These are phyloP conservation scores for Suillus variegatus DNA, from an alignment of 768 basidiomycete species.

Conservation along the genomic window DNA sequence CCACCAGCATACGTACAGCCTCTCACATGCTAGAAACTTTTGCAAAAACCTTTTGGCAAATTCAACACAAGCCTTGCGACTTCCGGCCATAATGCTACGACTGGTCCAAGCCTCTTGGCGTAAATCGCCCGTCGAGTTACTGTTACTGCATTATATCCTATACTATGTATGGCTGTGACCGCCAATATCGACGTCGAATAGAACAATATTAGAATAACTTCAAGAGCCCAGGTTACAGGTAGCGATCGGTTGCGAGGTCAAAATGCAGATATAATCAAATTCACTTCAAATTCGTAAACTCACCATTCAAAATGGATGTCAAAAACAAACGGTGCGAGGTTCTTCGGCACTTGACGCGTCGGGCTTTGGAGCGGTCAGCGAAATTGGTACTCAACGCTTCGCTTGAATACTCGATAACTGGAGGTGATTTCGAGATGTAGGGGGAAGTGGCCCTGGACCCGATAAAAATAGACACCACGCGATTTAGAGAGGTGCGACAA, in stretches of 20 bases:
- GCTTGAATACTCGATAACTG: not conserved
- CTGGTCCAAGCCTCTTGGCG: not conserved
- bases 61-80: not conserved
- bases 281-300: not conserved
- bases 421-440: not conserved
- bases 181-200: not conserved
- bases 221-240: not conserved
- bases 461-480: not conserved
- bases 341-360: not conserved
- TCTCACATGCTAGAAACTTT: not conserved
- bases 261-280: not conserved
- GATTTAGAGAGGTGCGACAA: not conserved
- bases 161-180: slow-evolving; percentile 1
- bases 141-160: not conserved
- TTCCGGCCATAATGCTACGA: not conserved
- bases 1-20: not conserved
- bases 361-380: not conserved
- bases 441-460: too few species aligned
- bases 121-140: not conserved
- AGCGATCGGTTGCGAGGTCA: slow-evolving; percentile 3
- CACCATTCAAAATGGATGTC: too few species aligned
- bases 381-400: not conserved
- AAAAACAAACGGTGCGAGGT: not conserved
- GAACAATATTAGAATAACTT: not conserved
- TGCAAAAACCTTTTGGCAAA: slow-evolving; percentile 1